Evolutionary conservation across 2,329 filamentous ascomycete species (phyloP), one percentile per base, ranked within the genome.

Genomic region (Aspergillus awamori): DNA sequence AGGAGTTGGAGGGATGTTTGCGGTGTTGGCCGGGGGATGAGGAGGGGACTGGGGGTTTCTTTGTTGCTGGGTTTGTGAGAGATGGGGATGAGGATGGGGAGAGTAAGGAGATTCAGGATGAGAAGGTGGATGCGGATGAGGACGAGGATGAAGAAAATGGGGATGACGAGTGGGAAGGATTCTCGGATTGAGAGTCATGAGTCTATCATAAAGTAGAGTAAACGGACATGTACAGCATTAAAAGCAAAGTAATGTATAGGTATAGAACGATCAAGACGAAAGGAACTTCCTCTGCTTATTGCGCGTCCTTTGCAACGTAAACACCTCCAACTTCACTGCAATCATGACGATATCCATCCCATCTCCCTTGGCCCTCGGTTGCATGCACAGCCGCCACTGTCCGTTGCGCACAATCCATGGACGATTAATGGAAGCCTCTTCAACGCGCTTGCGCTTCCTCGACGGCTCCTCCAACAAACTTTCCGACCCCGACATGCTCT

Each of bases 31-130:
- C 93, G 68, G 90, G 87, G 26, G 92, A 94, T 67, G 88, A 88
- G 8, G 86, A 90, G 64, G 92, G 93, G 0, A 91, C 93, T 0
- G 97, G 97, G 86, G 94, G 95, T 0, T 98, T 99, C 77, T 99
- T 99, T 69, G 91, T 97, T 20, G 92, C 87, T n/a, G 92, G 85
- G 0, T 97, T 99, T 76, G 84, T 92, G 3, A 82, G 91, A 57
- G 85, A 89, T 74, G 60, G 70, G 76, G 1, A 65, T 28, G 24
- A 15, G 30, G 61, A 62, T 22, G 53, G 52, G 11, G 57, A 62
- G 30, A 53, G 47, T 20, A 63, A 69, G 20, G 66, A 70, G 24
- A 11, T 13, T 59, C 61, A 26, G 53, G 65, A 67, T 4, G 62
- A 62, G 30, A 53, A 53, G 20, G 61, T 68, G 17, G 65, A 70